These are phyloP conservation scores for Pythium brassicae DNA, from an alignment of 352 stramenopile species.

Conservation along the genomic window DNA sequence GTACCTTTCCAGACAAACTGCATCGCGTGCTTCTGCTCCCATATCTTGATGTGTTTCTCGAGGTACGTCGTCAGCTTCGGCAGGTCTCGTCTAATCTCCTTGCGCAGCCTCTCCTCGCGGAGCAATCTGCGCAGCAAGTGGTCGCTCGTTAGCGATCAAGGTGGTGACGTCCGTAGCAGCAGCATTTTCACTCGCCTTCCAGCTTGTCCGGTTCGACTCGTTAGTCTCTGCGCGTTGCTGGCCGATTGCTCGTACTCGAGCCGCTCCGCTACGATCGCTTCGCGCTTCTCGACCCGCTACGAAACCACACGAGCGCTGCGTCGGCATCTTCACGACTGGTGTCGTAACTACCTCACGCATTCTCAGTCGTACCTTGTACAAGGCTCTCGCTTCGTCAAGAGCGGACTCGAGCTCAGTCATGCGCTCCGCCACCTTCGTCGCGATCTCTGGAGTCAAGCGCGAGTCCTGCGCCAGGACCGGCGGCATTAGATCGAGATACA, in stretches of 20 bases:
- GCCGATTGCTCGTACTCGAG: slow-evolving; percentile 24
- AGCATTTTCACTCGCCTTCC: slow-evolving; percentile 5
- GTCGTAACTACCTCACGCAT: slow-evolving; percentile 3
- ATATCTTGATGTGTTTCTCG: slow-evolving; percentile 28
- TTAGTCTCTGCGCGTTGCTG: slow-evolving; percentile 16
- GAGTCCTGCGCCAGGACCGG: slow-evolving; percentile 10
- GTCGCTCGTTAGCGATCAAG: neutral
- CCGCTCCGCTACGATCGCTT: slow-evolving; percentile 35
- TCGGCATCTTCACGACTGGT: neutral
- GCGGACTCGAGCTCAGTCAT: slow-evolving; percentile 25
- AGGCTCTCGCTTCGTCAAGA: slow-evolving; percentile 13
- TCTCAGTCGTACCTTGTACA: slow-evolving; percentile 3
- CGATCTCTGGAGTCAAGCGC: slow-evolving; percentile 24
- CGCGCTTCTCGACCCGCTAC: slow-evolving; percentile 38
- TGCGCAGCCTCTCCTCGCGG: slow-evolving; percentile 29
- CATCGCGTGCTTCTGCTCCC: slow-evolving; percentile 28
- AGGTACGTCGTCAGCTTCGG: slow-evolving; percentile 38
- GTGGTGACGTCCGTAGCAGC: neutral
- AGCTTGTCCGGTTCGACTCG: slow-evolving; percentile 13
- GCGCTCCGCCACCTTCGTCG: slow-evolving; percentile 28
- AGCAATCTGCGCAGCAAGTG: slow-evolving; percentile 12
- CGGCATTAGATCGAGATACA: neutral
- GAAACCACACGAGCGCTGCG: neutral
- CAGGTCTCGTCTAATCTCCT: slow-evolving; percentile 35
- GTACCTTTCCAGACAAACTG: slow-evolving; percentile 40